Base-by-base conservation (phyloP, 1,284 basidiomycete genomes). In the Ustilago hordei region DNA sequence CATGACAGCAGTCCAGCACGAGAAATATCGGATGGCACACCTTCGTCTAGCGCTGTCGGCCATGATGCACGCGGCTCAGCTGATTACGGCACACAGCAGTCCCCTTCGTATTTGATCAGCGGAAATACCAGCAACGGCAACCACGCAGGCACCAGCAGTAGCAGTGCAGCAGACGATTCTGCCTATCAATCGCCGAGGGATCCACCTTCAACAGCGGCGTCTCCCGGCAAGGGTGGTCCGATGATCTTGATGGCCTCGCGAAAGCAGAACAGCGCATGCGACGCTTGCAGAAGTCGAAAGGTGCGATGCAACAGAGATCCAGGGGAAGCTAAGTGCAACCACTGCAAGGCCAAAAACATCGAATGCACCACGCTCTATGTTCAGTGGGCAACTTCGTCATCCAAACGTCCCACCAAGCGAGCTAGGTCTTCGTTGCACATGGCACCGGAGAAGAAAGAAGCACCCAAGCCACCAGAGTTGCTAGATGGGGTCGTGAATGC, bases 261-360 rank as follows among this genome's bases (percentile, higher is more conserved):
- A 19, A 81, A 81, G 69, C 81, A 83, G 62, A 83, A 83, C 52
- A 74, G 67, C 32, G 76, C 80, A 3, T 83, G 81, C 60, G 81
- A 83, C 55, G 77, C 79, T 9, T 83, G 81, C 41, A 60, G 81
- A 50, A 75, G 75, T 36, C 71, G 81, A 45, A 83, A 83, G 62
- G 81, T 83, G 4, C 66, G 73, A 17, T 83, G 81, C 66, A 75
- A 80, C 38, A 23, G 71, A 57, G 67, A 76, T 15, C 64, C 69
- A 19, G 76, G 78, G 38, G 75, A 81, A 55, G 64, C 45, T 39
- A 81, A 78, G 69, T 81, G 81, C 66, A 64, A 60, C 45, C 79
- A 83, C 57, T 83, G 81, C 64, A 75, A 78, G 62, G 67, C 74
- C 50, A 83, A 83, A 54, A 73, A 76, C 60, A 79, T 81, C 35